Evolutionary conservation across 129 eudicot species (phyloP).

Genomic region (Silybum marianum): DNA sequence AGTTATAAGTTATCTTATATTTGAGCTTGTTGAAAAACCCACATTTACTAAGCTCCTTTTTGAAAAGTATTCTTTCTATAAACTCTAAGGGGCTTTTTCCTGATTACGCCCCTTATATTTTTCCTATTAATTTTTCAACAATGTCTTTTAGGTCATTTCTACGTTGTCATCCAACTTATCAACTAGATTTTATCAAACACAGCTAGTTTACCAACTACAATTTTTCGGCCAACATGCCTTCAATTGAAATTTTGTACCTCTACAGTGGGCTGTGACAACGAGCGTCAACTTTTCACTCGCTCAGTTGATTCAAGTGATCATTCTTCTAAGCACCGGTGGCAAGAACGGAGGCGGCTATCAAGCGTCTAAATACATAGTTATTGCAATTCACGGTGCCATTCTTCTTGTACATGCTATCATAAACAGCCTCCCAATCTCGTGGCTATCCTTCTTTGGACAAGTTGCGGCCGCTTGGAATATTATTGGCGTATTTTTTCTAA

Average conservation of each 20-base stretch:
- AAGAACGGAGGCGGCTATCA: conserved; percentile 82
- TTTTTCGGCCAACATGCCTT: not conserved
- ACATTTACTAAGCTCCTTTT: not conserved
- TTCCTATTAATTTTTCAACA: not conserved
- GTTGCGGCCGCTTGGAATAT: conserved; percentile 94
- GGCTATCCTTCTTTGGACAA: conserved; percentile 88
- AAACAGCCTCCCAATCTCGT: conserved; percentile 89
- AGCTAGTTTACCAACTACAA: not conserved
- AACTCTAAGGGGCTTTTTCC: not conserved
- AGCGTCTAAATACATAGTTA: conserved; percentile 80
- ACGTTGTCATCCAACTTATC: not conserved
- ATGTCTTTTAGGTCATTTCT: not conserved
- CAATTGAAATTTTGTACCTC: conserved; percentile 19
- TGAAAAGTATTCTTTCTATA: not conserved
- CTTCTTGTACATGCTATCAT: conserved; percentile 73
- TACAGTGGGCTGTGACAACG: conserved; percentile 99
- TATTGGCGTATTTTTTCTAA: conserved; percentile 86
- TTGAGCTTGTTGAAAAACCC: not conserved
- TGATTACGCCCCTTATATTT: not conserved
- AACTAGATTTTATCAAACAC: no score
- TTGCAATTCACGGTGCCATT: conserved; percentile 77
- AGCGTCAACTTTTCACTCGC: conserved; percentile 92
- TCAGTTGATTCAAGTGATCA: conserved; percentile 80
- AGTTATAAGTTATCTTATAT: not conserved
- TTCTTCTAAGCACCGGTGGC: conserved; percentile 92